Evolutionary conservation across 495 filamentous ascomycete genomes (phyloP).

Genomic region (Extremus antarcticus): DNA sequence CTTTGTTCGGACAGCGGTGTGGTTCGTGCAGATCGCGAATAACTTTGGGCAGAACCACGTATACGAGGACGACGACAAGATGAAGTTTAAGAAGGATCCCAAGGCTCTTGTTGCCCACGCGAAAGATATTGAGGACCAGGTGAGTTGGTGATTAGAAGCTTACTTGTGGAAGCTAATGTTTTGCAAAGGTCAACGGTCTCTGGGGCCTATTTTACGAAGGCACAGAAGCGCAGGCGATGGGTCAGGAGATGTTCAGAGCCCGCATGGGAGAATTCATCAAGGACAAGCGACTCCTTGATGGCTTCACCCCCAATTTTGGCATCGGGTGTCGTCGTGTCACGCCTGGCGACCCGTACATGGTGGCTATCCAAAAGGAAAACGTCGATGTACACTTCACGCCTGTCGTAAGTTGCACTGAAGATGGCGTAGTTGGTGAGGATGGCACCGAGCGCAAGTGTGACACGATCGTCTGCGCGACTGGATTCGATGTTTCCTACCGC

Average conservation of each 20-base stretch:
- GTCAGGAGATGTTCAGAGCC: constrained; percentile 23
- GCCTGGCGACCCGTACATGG: constrained; percentile 31
- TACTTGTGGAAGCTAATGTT: neutral
- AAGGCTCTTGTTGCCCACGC: constrained; percentile 27
- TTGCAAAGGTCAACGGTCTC: constrained; percentile 28
- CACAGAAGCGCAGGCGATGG: constrained; percentile 24
- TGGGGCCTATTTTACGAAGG: constrained; percentile 31
- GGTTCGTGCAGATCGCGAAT: constrained; percentile 28
- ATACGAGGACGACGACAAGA: constrained; percentile 27
- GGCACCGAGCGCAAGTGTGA: constrained; percentile 27
- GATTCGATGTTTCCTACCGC: constrained; percentile 29
- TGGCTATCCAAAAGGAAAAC: constrained; percentile 28
- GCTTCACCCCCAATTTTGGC: constrained; percentile 29
- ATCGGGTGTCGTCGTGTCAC: constrained; percentile 30
- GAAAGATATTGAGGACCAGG: constrained; percentile 29
- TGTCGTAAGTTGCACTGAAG: constrained; percentile 23
- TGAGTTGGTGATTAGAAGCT: constrained; percentile 7
- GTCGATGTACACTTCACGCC: constrained; percentile 31
- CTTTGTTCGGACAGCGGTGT: constrained; percentile 30
- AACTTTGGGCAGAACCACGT: constrained; percentile 25
- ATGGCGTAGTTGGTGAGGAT: constrained; percentile 28
- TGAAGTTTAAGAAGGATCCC: constrained; percentile 27
- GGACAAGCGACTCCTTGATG: constrained; percentile 31
- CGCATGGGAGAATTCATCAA: constrained; percentile 34
- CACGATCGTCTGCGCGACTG: constrained; percentile 31